Conservation (phyloP, 805 yeast genomes). For the Metschnikowia shivogae region DNA sequence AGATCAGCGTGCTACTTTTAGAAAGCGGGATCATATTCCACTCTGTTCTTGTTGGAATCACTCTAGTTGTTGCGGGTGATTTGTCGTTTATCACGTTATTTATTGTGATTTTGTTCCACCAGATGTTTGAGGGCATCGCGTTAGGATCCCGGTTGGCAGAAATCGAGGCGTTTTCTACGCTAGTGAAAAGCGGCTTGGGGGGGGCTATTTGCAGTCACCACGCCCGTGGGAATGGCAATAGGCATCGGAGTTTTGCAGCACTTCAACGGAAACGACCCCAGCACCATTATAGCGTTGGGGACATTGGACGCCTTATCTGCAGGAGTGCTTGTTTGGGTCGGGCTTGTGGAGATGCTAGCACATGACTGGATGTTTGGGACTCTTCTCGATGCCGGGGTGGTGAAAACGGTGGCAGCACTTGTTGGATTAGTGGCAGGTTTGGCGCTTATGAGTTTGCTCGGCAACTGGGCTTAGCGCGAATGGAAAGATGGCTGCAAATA, state of each 20-base stretch:
- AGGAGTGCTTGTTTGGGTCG: conserved; percentile 30
- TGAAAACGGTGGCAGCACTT: conserved; percentile 15
- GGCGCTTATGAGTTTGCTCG: conserved; percentile 29
- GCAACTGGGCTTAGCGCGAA: conserved; percentile 25
- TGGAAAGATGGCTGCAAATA: not conserved
- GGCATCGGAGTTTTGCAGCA: conserved; percentile 59
- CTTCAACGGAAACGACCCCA: conserved; percentile 27
- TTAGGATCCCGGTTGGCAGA: conserved; percentile 25
- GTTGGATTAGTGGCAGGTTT: conserved; percentile 22
- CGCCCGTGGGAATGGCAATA: conserved; percentile 73
- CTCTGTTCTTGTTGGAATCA: conserved; percentile 26
- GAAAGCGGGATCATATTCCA: conserved; percentile 29
- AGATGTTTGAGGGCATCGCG: conserved; percentile 28
- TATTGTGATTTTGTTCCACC: conserved; percentile 28
- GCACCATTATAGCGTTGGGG: conserved; percentile 30
- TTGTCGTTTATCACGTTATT: conserved; percentile 23
- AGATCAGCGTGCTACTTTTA: conserved; percentile 12
- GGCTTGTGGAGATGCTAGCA: conserved; percentile 29
- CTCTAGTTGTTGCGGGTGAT: conserved; percentile 25
- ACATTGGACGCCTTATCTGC: conserved; percentile 33
- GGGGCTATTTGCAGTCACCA: conserved; percentile 33
- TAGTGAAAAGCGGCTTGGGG: conserved; percentile 3
- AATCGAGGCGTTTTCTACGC: conserved; percentile 15
- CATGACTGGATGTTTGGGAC: conserved; percentile 27
- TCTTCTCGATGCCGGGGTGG: conserved; percentile 15